These are phyloP conservation scores for Termitomyces sp. DNA, from an alignment of 768 basidiomycete species.

Conservation along the genomic window DNA sequence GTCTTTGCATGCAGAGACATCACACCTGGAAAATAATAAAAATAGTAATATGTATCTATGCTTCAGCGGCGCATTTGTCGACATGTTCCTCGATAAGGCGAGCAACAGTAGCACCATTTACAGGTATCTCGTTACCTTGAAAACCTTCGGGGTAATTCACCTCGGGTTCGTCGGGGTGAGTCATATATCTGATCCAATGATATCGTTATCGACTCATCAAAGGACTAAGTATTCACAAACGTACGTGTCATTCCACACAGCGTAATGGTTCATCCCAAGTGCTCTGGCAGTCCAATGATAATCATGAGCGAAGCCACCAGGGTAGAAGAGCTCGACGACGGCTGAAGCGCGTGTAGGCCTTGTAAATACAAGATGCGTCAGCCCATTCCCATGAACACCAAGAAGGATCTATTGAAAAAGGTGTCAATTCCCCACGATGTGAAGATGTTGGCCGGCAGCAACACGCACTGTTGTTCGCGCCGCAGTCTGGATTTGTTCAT, in stretches of 20 bases:
- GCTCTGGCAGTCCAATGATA: conserved; percentile 80
- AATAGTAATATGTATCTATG: not conserved
- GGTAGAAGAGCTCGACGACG: conserved; percentile 84
- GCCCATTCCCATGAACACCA: conserved; percentile 76
- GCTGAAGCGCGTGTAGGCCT: conserved; percentile 67
- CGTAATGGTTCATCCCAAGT: conserved; percentile 70
- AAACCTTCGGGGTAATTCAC: conserved; percentile 82
- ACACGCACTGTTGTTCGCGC: conserved; percentile 64
- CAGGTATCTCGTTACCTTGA: conserved; percentile 74
- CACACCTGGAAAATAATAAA: not conserved
- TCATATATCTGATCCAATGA: conserved; percentile 21
- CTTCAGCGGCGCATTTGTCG: conserved; percentile 9
- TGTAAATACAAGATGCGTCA: conserved; percentile 86
- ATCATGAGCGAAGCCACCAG: conserved; percentile 77
- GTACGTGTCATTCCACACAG: conserved; percentile 78
- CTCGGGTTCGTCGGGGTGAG: conserved; percentile 37
- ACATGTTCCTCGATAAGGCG: conserved; percentile 68
- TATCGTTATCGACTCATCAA: not conserved
- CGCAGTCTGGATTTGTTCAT: conserved; percentile 65
- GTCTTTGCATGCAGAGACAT: not conserved
- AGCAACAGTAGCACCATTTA: conserved; percentile 59
- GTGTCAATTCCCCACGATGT: not conserved
- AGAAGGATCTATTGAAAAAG: conserved; percentile 47
- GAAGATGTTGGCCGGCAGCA: not conserved
- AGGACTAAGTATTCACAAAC: conserved; percentile 15